A percentile compares a stretch with the other conserved stretches of the same genome.
Evolutionary conservation across 306 rosid species (phyloP).

Genomic region (Fragaria iinumae): DNA sequence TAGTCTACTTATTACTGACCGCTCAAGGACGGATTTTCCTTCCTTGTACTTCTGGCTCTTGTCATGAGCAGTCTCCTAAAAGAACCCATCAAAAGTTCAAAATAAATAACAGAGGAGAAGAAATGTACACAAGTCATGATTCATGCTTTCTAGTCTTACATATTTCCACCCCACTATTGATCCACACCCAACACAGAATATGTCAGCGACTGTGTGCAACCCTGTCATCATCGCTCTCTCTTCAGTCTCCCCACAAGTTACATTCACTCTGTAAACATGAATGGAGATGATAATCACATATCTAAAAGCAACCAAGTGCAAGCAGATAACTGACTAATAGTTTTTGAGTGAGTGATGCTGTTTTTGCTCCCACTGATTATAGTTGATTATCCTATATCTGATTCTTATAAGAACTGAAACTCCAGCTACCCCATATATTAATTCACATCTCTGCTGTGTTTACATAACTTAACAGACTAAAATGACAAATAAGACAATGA

Average conservation of each 20-base stretch:
- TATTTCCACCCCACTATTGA: constrained; percentile 92
- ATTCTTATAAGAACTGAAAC: not conserved
- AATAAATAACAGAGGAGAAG: constrained; percentile 32
- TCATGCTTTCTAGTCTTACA: constrained; percentile 59
- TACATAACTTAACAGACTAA: constrained; percentile 12
- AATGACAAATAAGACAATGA: constrained; percentile 18
- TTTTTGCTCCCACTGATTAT: not conserved
- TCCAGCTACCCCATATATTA: not conserved
- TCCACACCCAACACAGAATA: constrained; percentile 90
- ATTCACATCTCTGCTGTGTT: not conserved
- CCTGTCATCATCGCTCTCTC: constrained; percentile 79
- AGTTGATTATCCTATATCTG: constrained; percentile 4
- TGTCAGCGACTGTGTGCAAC: constrained; percentile 84
- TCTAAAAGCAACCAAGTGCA: constrained; percentile 5
- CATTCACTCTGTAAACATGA: constrained; percentile 65
- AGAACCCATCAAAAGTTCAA: constrained; percentile 35
- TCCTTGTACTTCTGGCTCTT: constrained; percentile 48
- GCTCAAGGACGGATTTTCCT: constrained; percentile 49
- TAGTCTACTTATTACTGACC: constrained; percentile 57
- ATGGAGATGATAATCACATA: constrained; percentile 18
- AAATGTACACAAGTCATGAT: constrained; percentile 23
- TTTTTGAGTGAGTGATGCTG: not conserved
- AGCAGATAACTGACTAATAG: not conserved
- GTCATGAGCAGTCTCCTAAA: constrained; percentile 46
- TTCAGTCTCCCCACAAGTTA: constrained; percentile 66